Percentiles rank a stretch among this genome's conserved stretches.
These are phyloP conservation scores for Vigna mungo DNA, from an alignment of 306 rosid genomes.

Conservation along the genomic window DNA sequence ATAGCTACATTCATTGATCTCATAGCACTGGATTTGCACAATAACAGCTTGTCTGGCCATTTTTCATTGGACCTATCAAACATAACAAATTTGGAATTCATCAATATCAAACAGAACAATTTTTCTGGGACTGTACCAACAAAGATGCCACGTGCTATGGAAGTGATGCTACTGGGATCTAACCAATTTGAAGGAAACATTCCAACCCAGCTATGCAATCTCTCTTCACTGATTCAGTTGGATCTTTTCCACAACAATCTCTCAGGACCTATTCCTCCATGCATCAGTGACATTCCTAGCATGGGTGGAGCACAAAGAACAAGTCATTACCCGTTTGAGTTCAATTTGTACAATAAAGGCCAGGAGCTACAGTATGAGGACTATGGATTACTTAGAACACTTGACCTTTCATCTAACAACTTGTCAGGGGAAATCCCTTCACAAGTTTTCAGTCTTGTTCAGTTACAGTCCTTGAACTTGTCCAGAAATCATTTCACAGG, in stretches of 20 bases:
- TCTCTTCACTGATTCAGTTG: conserved; percentile 38
- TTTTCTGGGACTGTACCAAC: conserved; percentile 40
- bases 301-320: conserved; percentile 27
- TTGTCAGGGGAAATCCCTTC: conserved; percentile 40
- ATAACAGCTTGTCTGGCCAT: conserved; percentile 35
- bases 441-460: conserved; percentile 23
- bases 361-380: neutral
- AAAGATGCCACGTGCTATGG: conserved; percentile 12
- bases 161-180: conserved; percentile 37
- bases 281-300: conserved; percentile 26
- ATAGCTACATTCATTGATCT: conserved; percentile 24
- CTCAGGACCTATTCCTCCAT: conserved; percentile 41
- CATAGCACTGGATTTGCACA: neutral
- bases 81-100: conserved; percentile 4
- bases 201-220: conserved; percentile 30
- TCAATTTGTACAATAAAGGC: conserved; percentile 32
- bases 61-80: conserved; percentile 33
- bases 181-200: conserved; percentile 39
- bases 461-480: conserved; percentile 33
- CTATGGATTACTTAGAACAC: conserved; percentile 28
- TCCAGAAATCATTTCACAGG: conserved; percentile 47
- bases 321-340: conserved; percentile 13
- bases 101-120: conserved; percentile 31
- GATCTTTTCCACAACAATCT: conserved; percentile 40
- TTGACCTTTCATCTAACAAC: conserved; percentile 36